A percentile compares a stretch with the other conserved stretches of the same genome.
Evolutionary conservation across 352 stramenopile genomes (phyloP).

Genomic region (Phytophthora sp.): DNA sequence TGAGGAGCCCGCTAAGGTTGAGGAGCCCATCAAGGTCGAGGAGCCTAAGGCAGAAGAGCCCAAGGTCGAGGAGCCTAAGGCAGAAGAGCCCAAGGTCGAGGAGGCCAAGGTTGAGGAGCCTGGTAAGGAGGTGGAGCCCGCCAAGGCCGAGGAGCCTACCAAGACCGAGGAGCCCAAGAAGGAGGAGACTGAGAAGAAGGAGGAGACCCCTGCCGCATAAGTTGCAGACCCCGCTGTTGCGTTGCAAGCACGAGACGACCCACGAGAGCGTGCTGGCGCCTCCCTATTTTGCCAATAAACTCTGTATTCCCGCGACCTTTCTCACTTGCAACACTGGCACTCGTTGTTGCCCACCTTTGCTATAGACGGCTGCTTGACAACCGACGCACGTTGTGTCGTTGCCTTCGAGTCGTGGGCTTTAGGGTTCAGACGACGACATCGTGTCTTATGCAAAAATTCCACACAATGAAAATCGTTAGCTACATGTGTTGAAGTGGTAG

Average conservation of each 20-base stretch:
- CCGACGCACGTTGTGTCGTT: no score
- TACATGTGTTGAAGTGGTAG: no score
- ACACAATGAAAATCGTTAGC: no score
- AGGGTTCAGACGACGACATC: no score
- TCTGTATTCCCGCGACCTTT: constrained; percentile 16
- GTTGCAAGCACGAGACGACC: constrained; percentile 20
- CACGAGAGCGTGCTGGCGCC: constrained; percentile 16
- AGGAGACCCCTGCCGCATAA: constrained; percentile 22
- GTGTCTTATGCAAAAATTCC: no score
- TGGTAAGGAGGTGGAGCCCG: constrained; percentile 10
- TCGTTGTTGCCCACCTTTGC: background rate
- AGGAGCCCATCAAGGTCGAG: background rate
- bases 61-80: background rate
- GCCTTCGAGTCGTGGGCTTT: no score
- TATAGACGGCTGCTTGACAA: no score
- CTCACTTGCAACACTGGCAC: background rate
- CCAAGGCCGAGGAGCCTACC: constrained; percentile 10
- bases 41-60: background rate
- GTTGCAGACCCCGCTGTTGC: constrained; percentile 20
- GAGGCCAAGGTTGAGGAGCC: constrained; percentile 12
- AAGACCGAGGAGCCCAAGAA: constrained; percentile 21
- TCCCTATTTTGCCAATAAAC: constrained; percentile 38
- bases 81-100: background rate
- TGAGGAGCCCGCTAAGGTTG: background rate
- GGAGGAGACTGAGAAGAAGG: constrained; percentile 20